phyloP scores from a whole-genome alignment of 768 basidiomycete species.

The Dendrothele bispora region DNA sequence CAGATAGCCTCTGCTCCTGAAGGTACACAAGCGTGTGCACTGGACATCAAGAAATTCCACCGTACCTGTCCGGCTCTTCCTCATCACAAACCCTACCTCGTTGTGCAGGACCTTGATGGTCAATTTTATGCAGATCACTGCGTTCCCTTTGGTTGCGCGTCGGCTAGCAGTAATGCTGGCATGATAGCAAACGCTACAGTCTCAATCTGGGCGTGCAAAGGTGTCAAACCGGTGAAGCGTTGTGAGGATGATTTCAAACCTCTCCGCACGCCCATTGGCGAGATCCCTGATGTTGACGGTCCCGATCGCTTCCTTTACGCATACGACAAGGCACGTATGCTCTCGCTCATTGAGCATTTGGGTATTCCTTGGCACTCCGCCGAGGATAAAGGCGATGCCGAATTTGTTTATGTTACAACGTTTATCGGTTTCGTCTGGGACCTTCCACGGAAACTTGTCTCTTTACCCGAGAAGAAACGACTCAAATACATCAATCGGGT shows the following conservation, averaged over 20 bases:
- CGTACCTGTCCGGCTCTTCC: slow-evolving; percentile 26
- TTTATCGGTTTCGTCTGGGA: slow-evolving; percentile 27
- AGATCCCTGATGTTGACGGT: background rate
- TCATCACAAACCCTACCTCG: slow-evolving; percentile 20
- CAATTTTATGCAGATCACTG: slow-evolving; percentile 20
- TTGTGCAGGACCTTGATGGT: slow-evolving; percentile 12
- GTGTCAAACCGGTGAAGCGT: slow-evolving; percentile 16
- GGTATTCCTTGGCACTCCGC: slow-evolving; percentile 18
- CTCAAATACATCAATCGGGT: slow-evolving; percentile 19
- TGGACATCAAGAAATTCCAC: slow-evolving; percentile 29
- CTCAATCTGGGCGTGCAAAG: slow-evolving; percentile 21
- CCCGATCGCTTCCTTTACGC: background rate
- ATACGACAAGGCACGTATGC: background rate
- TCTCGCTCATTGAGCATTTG: background rate
- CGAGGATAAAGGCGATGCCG: slow-evolving; percentile 4
- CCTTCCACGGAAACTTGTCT: slow-evolving; percentile 17
- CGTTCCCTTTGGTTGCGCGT: slow-evolving; percentile 23
- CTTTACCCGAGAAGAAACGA: slow-evolving; percentile 25
- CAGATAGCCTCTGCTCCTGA: slow-evolving; percentile 24
- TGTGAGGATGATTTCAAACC: slow-evolving; percentile 15
- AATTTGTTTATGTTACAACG: slow-evolving; percentile 4
- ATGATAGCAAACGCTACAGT: slow-evolving; percentile 21
- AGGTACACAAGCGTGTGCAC: slow-evolving; percentile 26
- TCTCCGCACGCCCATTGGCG: background rate
- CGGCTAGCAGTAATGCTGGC: slow-evolving; percentile 23